Evolutionary conservation across 371 early-diverging fungal species (phyloP).

Genomic region (Mortierella sp.): DNA sequence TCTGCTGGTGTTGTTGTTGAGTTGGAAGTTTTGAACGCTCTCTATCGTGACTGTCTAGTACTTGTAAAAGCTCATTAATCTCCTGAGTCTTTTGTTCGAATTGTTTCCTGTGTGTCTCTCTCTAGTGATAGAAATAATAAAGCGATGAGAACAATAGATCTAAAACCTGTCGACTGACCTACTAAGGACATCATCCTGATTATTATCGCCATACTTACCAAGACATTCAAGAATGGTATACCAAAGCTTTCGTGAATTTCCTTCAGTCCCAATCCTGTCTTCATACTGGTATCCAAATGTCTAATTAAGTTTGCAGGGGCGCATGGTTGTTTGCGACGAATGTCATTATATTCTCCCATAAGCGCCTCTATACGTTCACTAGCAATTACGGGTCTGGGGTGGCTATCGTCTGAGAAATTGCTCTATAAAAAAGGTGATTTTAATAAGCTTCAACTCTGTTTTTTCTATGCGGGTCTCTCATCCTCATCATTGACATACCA

Average conservation of each 20-base stretch:
- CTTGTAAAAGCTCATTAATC: conserved; percentile 59
- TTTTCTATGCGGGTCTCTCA: neutral
- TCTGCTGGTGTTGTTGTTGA: neutral
- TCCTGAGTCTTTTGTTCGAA: conserved; percentile 68
- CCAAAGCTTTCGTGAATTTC: conserved; percentile 74
- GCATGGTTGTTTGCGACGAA: conserved; percentile 28
- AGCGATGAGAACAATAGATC: neutral
- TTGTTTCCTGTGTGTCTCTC: conserved; percentile 69
- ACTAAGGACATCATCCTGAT: too few relatives aligned
- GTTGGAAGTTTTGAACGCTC: conserved; percentile 10
- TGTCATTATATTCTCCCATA: conserved; percentile 36
- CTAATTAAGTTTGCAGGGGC: conserved; percentile 69
- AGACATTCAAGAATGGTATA: conserved; percentile 71
- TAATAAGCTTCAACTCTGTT: neutral
- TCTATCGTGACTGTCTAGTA: conserved; percentile 42
- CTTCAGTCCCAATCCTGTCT: conserved; percentile 70
- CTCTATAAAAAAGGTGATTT: conserved; percentile 13
- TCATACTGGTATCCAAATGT: conserved; percentile 72
- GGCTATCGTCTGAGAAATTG: conserved; percentile 35
- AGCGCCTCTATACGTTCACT: conserved; percentile 36
- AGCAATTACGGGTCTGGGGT: conserved; percentile 17
- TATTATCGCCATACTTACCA: too few relatives aligned
- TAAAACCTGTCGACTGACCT: neutral
- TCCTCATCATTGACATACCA: conserved; percentile 58
- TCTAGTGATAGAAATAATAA: conserved; percentile 41